phyloP scores from a whole-genome alignment of 1,139 yeast genomes.

The Taiozyma onychis region DNA sequence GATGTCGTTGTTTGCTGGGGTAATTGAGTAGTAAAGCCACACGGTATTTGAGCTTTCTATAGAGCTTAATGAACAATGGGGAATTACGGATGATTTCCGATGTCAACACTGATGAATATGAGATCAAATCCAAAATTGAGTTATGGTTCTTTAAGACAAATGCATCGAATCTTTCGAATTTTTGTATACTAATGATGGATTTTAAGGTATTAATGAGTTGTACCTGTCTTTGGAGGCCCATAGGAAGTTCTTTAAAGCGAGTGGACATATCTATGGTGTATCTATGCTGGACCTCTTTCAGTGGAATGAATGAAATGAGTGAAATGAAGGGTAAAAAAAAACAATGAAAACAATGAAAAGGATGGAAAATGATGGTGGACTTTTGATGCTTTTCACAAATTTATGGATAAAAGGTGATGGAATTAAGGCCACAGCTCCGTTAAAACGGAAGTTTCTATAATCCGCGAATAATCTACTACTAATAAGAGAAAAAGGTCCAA shows the following conservation, averaged over 20 bases:
- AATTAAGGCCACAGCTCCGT: neutral
- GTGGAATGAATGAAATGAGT: neutral
- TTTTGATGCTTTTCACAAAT: too few species aligned
- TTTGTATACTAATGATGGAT: neutral
- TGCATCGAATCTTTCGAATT: constrained; percentile 8
- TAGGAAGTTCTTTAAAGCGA: neutral
- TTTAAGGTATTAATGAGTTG: neutral
- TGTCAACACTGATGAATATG: constrained; percentile 15
- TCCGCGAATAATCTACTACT: neutral
- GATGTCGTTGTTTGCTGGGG: neutral
- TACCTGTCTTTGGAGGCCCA: neutral
- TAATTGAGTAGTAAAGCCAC: neutral
- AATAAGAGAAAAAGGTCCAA: neutral
- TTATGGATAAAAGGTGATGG: neutral
- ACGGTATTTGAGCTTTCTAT: constrained; percentile 2
- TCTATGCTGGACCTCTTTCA: neutral
- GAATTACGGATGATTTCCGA: constrained; percentile 18
- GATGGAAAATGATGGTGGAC: too few species aligned
- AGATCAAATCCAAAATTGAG: constrained; percentile 16
- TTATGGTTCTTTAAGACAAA: constrained; percentile 17
- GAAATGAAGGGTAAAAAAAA: neutral
- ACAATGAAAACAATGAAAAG: neutral
- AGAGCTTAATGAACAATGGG: constrained; percentile 13
- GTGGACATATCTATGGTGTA: neutral
- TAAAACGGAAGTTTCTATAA: neutral